Conservation (phyloP, 495 filamentous ascomycete species). For the Penicillium lividum region DNA sequence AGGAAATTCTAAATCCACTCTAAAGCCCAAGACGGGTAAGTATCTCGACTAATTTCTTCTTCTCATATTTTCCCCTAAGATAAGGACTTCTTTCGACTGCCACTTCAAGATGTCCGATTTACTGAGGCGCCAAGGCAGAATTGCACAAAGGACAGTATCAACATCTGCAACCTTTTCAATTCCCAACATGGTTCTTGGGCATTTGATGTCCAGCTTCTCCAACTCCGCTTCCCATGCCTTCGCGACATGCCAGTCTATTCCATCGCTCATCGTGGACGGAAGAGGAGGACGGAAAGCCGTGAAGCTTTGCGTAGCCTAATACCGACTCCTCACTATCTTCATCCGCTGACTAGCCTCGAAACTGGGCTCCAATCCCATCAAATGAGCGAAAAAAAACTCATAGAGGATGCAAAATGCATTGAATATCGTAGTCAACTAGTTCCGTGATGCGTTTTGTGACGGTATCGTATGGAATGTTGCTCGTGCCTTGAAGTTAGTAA, state of each 20-base stretch:
- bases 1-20: too few relatives aligned
- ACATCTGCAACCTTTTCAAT: not conserved
- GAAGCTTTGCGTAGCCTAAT: not conserved
- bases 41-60: too few relatives aligned
- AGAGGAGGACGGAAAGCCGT: not conserved
- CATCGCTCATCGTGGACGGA: not conserved
- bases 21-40: too few relatives aligned
- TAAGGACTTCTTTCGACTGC: not conserved
- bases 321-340: not conserved
- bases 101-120: not conserved
- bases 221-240: not conserved
- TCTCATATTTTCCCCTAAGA: too few relatives aligned
- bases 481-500: not conserved
- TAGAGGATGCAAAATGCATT: not conserved
- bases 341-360: not conserved
- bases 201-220: not conserved
- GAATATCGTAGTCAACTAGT: constrained; percentile 1
- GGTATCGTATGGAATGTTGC: not conserved
- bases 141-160: not conserved
- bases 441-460: not conserved
- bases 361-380: not conserved
- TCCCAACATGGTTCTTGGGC: not conserved
- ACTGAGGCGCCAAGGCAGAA: not conserved
- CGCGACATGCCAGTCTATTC: not conserved
- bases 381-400: not conserved